These are phyloP conservation scores for Globisporangium parvum DNA, from an alignment of 352 stramenopile genomes.

Conservation along the genomic window DNA sequence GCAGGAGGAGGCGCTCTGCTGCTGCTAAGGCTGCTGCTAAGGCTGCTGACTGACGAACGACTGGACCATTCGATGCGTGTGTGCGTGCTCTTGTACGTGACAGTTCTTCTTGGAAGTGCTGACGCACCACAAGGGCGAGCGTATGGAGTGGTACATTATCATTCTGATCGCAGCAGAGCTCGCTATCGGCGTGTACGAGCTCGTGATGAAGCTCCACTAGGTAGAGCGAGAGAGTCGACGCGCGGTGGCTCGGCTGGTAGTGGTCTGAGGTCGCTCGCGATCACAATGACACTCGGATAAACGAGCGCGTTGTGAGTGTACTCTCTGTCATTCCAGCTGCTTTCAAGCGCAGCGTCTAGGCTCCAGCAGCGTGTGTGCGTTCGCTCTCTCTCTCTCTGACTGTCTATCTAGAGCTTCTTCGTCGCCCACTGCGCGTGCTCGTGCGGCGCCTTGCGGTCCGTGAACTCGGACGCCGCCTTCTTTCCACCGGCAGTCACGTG, in stretches of 20 bases:
- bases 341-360: background rate
- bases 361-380: background rate
- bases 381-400: background rate
- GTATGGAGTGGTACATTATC: constrained; percentile 98
- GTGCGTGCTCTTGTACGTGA: background rate
- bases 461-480: constrained; percentile 66
- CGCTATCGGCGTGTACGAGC: constrained; percentile 83
- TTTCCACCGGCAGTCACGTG: constrained; percentile 68
- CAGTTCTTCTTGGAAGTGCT: constrained; percentile 97
- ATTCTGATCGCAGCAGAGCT: constrained; percentile 95
- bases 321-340: too few relatives aligned
- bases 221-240: too few relatives aligned
- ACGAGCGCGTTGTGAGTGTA: too few relatives aligned
- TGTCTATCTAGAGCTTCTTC: constrained; percentile 21
- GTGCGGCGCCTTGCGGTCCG: constrained; percentile 77
- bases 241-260: too few relatives aligned
- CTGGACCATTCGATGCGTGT: too few relatives aligned
- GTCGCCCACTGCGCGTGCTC: constrained; percentile 73
- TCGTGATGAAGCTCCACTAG: constrained; percentile 70
- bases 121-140: constrained; percentile 91
- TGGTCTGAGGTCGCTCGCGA: too few relatives aligned
- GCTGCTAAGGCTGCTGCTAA: too few relatives aligned
- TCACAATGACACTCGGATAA: too few relatives aligned
- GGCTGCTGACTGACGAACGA: too few relatives aligned
- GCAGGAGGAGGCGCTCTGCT: too few relatives aligned